Conservation (phyloP, 495 filamentous ascomycete genomes). For the Lophiostoma macrostomum region DNA sequence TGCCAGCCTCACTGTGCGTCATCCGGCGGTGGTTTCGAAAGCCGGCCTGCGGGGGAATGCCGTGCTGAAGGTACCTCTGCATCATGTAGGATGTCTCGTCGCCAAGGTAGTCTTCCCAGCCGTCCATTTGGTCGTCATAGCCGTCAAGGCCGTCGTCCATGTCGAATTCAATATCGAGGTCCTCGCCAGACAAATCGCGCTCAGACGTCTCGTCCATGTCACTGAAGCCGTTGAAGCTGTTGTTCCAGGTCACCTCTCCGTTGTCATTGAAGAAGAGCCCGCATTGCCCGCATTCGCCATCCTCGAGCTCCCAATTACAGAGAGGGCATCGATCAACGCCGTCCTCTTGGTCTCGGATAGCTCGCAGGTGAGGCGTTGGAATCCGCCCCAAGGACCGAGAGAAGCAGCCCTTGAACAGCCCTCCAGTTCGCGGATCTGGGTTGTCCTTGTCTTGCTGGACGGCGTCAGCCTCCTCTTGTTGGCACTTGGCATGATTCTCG, state of each 20-base stretch:
- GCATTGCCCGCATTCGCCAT: conserved; percentile 54
- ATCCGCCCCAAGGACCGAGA: too few species aligned
- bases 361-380: too few species aligned
- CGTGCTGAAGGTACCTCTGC: conserved; percentile 26
- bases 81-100: conserved; percentile 25
- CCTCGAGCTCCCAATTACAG: conserved; percentile 65
- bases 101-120: conserved; percentile 21
- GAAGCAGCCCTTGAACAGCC: conserved; percentile 66
- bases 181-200: conserved; percentile 32
- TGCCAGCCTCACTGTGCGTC: conserved; percentile 36
- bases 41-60: conserved; percentile 12
- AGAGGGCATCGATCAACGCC: conserved; percentile 60
- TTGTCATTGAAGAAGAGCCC: conserved; percentile 49
- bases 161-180: conserved; percentile 38
- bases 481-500: conserved; percentile 56
- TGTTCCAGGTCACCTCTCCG: conserved; percentile 29
- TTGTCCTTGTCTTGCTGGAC: conserved; percentile 54
- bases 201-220: conserved; percentile 38
- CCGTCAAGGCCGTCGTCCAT: conserved; percentile 33
- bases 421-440: conserved; percentile 49
- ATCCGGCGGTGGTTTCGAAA: conserved; percentile 17
- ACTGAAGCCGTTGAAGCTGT: conserved; percentile 36
- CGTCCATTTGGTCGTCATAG: conserved; percentile 32
- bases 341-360: conserved; percentile 59
- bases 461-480: conserved; percentile 54